Conservation (phyloP, 2,329 filamentous ascomycete genomes). For the Blastomyces parvus region DNA sequence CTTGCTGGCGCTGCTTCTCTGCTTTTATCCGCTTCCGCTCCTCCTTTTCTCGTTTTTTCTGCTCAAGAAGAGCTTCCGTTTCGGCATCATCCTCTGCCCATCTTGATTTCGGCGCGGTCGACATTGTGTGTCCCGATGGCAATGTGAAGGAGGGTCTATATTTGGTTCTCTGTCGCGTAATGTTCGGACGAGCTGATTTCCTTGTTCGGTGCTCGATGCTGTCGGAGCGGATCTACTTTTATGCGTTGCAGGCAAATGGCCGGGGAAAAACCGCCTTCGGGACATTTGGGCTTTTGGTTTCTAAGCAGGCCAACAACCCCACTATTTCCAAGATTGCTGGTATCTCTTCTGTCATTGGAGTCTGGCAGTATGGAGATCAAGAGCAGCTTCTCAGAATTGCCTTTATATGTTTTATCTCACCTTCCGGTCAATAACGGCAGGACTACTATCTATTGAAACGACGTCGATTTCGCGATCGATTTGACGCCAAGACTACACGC, state of each 20-base stretch:
- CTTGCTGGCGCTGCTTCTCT: conserved; percentile 65
- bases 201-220: too few relatives aligned
- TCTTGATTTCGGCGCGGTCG: conserved; percentile 58
- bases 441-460: not conserved
- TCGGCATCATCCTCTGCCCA: conserved; percentile 86
- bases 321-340: conserved; percentile 15
- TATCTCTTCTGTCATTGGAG: not conserved
- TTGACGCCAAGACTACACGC: not conserved
- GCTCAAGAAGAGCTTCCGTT: conserved; percentile 56
- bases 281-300: conserved; percentile 20
- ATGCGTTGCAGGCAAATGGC: not conserved
- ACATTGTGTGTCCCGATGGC: conserved; percentile 40
- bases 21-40: conserved; percentile 77
- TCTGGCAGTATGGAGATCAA: not conserved
- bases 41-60: conserved; percentile 72
- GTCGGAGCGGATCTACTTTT: not conserved
- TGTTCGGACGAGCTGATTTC: too few relatives aligned
- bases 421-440: not conserved
- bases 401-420: not conserved
- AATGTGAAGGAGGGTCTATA: not conserved
- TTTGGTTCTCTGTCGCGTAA: too few relatives aligned
- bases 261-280: not conserved
- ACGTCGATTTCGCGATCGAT: not conserved
- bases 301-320: conserved; percentile 24
- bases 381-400: not conserved